Evolutionary conservation across 345 rosid species (phyloP).

Genomic region (Brassica napus): DNA sequence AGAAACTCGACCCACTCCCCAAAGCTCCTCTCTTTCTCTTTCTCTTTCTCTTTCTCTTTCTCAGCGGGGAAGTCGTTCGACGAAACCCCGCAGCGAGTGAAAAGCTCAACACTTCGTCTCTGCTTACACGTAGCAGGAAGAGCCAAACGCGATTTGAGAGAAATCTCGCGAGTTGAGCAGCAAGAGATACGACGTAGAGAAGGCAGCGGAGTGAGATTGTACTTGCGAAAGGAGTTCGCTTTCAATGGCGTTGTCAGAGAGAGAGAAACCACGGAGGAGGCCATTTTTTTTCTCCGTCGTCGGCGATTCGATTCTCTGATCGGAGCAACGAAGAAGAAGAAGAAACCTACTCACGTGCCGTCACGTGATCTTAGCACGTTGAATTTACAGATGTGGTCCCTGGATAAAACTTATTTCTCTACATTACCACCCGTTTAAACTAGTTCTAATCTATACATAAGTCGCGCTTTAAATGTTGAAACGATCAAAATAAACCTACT

Average conservation of each 20-base stretch:
- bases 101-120: constrained; percentile 8
- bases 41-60: constrained; percentile 9
- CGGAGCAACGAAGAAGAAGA: constrained; percentile 18
- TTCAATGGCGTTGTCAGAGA: constrained; percentile 15
- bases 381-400: not conserved
- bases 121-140: constrained; percentile 10
- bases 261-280: constrained; percentile 14
- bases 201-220: constrained; percentile 1
- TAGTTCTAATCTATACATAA: not conserved
- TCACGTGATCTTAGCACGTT: constrained; percentile 16
- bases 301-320: constrained; percentile 25
- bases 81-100: constrained; percentile 58
- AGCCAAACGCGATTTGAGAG: constrained; percentile 6
- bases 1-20: constrained; percentile 64
- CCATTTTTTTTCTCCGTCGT: not conserved
- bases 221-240: not conserved
- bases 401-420: not conserved
- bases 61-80: constrained; percentile 43
- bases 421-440: not conserved
- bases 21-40: constrained; percentile 39
- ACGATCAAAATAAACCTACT: not conserved
- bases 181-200: not conserved
- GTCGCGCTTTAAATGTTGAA: no score
- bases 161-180: not conserved
- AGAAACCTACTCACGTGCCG: constrained; percentile 4